These are phyloP conservation scores for Samsoniella hepiali DNA, from an alignment of 2,329 filamentous ascomycete species.

Conservation along the genomic window DNA sequence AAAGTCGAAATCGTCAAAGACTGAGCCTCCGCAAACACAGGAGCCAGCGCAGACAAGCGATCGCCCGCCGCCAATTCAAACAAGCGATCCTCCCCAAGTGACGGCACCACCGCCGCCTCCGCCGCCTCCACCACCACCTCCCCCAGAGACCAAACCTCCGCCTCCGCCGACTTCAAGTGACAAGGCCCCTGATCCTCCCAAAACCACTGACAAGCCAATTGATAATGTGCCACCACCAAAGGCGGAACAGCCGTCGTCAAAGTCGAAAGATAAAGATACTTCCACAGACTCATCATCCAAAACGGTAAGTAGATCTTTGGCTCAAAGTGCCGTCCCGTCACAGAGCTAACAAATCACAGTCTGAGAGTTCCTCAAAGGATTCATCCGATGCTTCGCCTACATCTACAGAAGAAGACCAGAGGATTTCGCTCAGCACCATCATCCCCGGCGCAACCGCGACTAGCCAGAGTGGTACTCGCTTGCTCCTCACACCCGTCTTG, in stretches of 20 bases:
- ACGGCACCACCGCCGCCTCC: neutral
- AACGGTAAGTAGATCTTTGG: neutral
- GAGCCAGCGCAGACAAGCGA: neutral
- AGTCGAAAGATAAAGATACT: neutral
- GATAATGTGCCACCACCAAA: conserved; percentile 14
- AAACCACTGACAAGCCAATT: neutral
- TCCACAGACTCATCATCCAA: neutral
- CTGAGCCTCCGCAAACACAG: neutral
- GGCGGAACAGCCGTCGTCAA: conserved; percentile 4
- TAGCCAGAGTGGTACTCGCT: neutral
- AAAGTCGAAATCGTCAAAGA: neutral
- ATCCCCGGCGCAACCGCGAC: neutral
- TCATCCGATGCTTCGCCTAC: neutral
- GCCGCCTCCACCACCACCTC: neutral
- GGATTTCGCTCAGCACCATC: conserved; percentile 4
- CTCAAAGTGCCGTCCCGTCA: neutral
- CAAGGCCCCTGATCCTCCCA: neutral
- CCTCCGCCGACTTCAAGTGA: neutral
- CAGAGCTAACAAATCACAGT: neutral
- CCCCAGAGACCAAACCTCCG: neutral
- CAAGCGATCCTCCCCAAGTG: conserved; percentile 1
- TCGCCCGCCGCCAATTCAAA: neutral
- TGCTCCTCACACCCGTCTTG: conserved; percentile 4
- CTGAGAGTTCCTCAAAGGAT: neutral
- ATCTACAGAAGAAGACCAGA: neutral